Evolutionary conservation across 2,329 filamentous ascomycete species (phyloP).

Genomic region (Chrysoporthe cubensis): DNA sequence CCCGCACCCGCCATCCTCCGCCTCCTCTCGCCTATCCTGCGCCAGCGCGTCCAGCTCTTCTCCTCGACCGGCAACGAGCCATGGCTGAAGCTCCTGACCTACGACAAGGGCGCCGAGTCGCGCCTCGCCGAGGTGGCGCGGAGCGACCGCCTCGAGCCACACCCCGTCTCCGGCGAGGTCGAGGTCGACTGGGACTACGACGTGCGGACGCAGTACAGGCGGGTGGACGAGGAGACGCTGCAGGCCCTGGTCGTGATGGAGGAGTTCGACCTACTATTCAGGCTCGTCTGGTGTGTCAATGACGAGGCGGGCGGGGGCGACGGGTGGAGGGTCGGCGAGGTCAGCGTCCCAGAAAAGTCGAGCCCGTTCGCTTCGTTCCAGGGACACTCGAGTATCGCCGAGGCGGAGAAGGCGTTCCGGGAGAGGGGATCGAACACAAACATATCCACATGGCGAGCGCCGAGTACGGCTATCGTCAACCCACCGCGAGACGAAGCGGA

Average conservation of each 20-base stretch:
- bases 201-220: slow-evolving; percentile 63
- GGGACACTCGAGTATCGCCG: slow-evolving; percentile 54
- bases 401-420: slow-evolving; percentile 63
- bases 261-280: slow-evolving; percentile 63
- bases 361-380: slow-evolving; percentile 59
- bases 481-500: slow-evolving; percentile 25
- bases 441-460: slow-evolving; percentile 12
- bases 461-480: slow-evolving; percentile 27
- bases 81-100: slow-evolving; percentile 76
- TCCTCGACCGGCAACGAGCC: slow-evolving; percentile 62
- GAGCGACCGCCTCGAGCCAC: slow-evolving; percentile 71
- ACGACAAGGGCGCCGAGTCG: slow-evolving; percentile 60
- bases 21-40: slow-evolving; percentile 66
- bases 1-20: slow-evolving; percentile 62
- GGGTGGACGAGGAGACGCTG: slow-evolving; percentile 76
- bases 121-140: slow-evolving; percentile 65
- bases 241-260: slow-evolving; percentile 67
- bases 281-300: slow-evolving; percentile 70
- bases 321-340: slow-evolving; percentile 75
- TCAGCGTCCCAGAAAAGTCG: slow-evolving; percentile 62
- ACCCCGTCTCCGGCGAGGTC: slow-evolving; percentile 79
- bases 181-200: slow-evolving; percentile 73
- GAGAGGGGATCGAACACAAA: slow-evolving; percentile 38
- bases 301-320: slow-evolving; percentile 64
- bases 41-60: slow-evolving; percentile 69